Base-by-base conservation (phyloP, 208 protist genomes). In the Acanthamoeba rhysodes region DNA sequence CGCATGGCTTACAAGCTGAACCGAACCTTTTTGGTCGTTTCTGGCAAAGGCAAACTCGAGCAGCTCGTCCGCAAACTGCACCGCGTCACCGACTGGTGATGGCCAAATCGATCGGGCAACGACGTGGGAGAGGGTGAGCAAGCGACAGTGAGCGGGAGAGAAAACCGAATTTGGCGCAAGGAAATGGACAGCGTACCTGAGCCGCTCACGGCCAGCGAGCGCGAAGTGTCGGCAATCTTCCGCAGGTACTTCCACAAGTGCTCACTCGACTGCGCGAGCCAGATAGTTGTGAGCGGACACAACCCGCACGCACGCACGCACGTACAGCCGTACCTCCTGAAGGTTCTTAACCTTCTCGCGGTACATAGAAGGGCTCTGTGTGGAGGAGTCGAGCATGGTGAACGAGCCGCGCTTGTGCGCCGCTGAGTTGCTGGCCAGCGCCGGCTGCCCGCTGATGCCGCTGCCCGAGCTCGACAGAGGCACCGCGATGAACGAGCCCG, bases 321-420 rank as follows among this genome's bases (percentile, higher is more conserved):
- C 57, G 5, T 20, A 20, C 6, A 66, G 66, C 29, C 41, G 74
- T 27, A 84, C 74, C 34, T 84, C 74, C n/a, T 84, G 74, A 2
- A 84, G 37, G 74, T n/a, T 84, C 37, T 84, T 84, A 41, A 84
- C 34, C 41, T 84, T 84, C 74, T 84, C 74, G 45, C 74, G 74
- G 41, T 84, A 84, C 37, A 55, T 7, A 0, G 74, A 84, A n/a
- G 74, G 74, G 41, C 74, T 84, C 74, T 84, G 74, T 37, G 74
- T 84, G 45, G 34, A 55, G 34, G 74, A 84, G 20, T 84, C 74
- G 37, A 84, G 74, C 41, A 84, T 12, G 41, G 74, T 84, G 74
- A 84, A 84, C 5, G 74, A 84, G 24, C 74, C 74, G 29, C 66
- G 66, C 29, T 72, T 72, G 59, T 66, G 59, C 22, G 22, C 59